Evolutionary conservation across 768 basidiomycete genomes (phyloP), one percentile per base, ranked within the genome.

Genomic region (Filobasidium floriforme): DNA sequence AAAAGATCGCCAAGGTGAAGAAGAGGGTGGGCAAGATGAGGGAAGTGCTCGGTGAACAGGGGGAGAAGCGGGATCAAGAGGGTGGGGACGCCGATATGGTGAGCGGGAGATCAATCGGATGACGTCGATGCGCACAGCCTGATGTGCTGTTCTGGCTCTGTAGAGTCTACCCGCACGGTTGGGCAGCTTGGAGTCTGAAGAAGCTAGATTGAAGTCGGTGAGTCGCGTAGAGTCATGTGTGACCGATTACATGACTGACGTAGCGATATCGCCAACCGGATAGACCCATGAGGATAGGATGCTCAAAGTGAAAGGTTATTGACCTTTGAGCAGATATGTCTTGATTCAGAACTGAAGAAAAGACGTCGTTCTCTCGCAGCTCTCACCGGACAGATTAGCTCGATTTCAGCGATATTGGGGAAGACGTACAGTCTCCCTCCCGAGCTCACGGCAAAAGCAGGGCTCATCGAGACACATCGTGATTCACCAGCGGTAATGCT

Each of bases 141-240:
- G 7, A 18, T 24, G 43, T 18, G 41, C n/a, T n/a, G 28, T 10
- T 2, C 12, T 62, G 46, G 46, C 54, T 44, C 2, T 46, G 15
- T 32, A 68, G 67, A 59, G 49, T 19, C 61, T 67, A n/a, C 66
- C 66, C 1, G 18, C 49, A 18, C 41, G 55, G 29, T n/a, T 67
- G 15, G 57, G 41, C 12, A 18, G 37, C 24, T 59, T 67, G 7
- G 59, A 46, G 24, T 54, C 60, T 1, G 51, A 40, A 29, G 61
- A 62, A 46, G 61, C 49, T 24, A 57, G 24, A 24, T 37, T 67
- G 26, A 61, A 66, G 26, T 15, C 57, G 60, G 65, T 66, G 11
- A 66, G 65, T 55, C 41, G 9, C 37, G 11, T n/a, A 43, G 7
- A 19, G 32, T 24, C 49, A 14, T 46, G 4, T 15, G 24, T 22